Evolutionary conservation across 2,329 filamentous ascomycete genomes (phyloP).

Genomic region (Pleurostoma richardsiae): DNA sequence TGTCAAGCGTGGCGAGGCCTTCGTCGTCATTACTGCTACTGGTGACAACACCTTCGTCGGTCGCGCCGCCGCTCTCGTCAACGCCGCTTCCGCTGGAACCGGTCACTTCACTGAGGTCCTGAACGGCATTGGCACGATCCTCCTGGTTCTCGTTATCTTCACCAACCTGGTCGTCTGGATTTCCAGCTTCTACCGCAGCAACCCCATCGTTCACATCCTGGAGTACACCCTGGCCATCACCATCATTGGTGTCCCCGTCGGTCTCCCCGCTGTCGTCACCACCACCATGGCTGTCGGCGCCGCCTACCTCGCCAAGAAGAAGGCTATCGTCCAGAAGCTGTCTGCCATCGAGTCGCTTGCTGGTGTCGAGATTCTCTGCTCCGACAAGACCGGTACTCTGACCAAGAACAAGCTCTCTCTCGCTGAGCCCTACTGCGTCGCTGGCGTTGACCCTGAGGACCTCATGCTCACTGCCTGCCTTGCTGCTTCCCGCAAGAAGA

Average conservation of each 20-base stretch:
- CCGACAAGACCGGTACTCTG: constrained; percentile 89
- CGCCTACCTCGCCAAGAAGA: constrained; percentile 85
- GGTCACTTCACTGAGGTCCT: constrained; percentile 91
- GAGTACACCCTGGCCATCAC: constrained; percentile 84
- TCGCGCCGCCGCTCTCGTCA: constrained; percentile 81
- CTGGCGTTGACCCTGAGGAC: constrained; percentile 78
- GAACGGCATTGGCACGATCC: constrained; percentile 77
- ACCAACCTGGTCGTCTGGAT: constrained; percentile 83
- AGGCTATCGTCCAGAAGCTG: constrained; percentile 90
- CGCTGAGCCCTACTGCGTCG: constrained; percentile 76
- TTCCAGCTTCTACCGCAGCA: constrained; percentile 82
- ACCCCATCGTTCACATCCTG: constrained; percentile 72
- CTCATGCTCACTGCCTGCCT: constrained; percentile 90
- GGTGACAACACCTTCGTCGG: constrained; percentile 90
- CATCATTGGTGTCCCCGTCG: constrained; percentile 87
- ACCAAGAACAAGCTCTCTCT: constrained; percentile 94
- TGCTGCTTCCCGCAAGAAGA: constrained; percentile 89
- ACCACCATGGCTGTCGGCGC: constrained; percentile 94
- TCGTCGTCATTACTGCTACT: constrained; percentile 75
- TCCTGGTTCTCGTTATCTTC: constrained; percentile 74
- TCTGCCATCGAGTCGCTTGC: constrained; percentile 88
- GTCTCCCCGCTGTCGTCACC: constrained; percentile 88
- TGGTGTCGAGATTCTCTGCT: constrained; percentile 90
- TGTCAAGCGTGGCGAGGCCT: constrained; percentile 86
- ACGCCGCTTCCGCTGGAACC: constrained; percentile 64